phyloP scores from a whole-genome alignment of 2,329 filamentous ascomycete genomes.

The Calonectria hongkongensis region DNA sequence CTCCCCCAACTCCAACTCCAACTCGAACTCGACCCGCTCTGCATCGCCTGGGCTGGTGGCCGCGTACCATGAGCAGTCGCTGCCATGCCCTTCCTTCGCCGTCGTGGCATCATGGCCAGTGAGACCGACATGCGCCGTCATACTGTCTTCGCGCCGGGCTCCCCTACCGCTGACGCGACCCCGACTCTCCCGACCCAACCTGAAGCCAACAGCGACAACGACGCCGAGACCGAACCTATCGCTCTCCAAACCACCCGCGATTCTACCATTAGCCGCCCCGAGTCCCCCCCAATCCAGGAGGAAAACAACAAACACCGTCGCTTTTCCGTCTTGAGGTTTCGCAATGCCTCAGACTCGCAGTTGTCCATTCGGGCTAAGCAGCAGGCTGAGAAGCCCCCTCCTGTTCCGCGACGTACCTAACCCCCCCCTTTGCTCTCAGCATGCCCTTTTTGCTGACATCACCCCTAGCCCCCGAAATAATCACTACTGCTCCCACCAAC shows the following conservation, averaged over 20 bases:
- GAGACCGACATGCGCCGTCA: conserved; percentile 76
- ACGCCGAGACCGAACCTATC: conserved; percentile 43
- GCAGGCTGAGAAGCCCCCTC: conserved; percentile 75
- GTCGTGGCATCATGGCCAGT: conserved; percentile 76
- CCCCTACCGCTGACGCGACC: conserved; percentile 53
- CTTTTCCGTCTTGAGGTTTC: conserved; percentile 86
- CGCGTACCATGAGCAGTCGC: conserved; percentile 63
- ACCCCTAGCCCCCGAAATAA: conserved; percentile 80
- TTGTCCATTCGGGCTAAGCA: conserved; percentile 85
- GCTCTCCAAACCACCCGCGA: conserved; percentile 51
- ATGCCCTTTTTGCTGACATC: conserved; percentile 46
- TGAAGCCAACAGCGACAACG: conserved; percentile 46
- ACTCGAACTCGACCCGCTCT: conserved; percentile 27
- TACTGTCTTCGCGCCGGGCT: conserved; percentile 61
- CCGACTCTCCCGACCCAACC: conserved; percentile 50
- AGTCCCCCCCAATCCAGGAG: conserved; percentile 72
- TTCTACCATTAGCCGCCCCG: conserved; percentile 60
- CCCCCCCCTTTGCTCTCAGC: conserved; percentile 35
- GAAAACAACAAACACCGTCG: conserved; percentile 75
- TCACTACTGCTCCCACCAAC: conserved; percentile 92
- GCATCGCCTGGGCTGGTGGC: conserved; percentile 52
- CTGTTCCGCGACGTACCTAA: conserved; percentile 74
- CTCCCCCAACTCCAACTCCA: neutral
- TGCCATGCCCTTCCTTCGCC: conserved; percentile 77
- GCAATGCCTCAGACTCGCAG: conserved; percentile 95